A percentile compares a stretch with the other conserved stretches of the same genome.
phyloP scores from a whole-genome alignment of 768 basidiomycete species.

The Tylopilus vinaceipallidus region DNA sequence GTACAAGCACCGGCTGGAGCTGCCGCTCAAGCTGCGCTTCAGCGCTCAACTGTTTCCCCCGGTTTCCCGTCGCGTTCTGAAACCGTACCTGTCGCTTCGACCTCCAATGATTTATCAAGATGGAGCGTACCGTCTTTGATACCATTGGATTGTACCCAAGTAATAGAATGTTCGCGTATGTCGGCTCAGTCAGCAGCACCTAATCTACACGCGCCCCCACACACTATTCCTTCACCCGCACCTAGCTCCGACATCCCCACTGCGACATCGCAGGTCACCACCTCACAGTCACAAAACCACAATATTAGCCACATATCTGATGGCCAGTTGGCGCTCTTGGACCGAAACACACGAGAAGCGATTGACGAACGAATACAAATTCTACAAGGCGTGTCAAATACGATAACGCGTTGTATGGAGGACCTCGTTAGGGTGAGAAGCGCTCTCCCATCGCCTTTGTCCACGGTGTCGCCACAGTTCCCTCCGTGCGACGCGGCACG shows the following conservation, averaged over 20 bases:
- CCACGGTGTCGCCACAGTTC: constrained; percentile 9
- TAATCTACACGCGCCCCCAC: constrained; percentile 11
- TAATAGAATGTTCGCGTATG: not conserved
- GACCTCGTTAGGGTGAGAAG: constrained; percentile 78
- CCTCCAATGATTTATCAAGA: constrained; percentile 7
- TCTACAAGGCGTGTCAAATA: constrained; percentile 72
- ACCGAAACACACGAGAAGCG: constrained; percentile 69
- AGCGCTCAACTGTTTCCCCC: constrained; percentile 35
- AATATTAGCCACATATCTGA: constrained; percentile 29
- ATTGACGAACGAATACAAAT: constrained; percentile 83
- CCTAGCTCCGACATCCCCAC: not conserved
- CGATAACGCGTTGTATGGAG: constrained; percentile 72
- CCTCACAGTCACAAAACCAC: constrained; percentile 37
- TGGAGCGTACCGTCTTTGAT: constrained; percentile 28
- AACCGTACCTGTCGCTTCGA: constrained; percentile 4
- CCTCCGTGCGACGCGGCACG: constrained; percentile 10
- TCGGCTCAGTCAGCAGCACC: constrained; percentile 1
- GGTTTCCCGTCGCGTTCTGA: constrained; percentile 3
- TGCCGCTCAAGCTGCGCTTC: constrained; percentile 67
- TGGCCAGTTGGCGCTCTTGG: constrained; percentile 63
- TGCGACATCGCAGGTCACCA: not conserved
- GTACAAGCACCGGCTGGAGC: constrained; percentile 44
- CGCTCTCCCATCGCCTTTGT: constrained; percentile 48
- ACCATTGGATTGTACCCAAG: constrained; percentile 19
- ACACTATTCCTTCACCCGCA: not conserved